Evolutionary conservation across 768 basidiomycete species (phyloP).

Genomic region (Trichaptum fuscoviolaceum): DNA sequence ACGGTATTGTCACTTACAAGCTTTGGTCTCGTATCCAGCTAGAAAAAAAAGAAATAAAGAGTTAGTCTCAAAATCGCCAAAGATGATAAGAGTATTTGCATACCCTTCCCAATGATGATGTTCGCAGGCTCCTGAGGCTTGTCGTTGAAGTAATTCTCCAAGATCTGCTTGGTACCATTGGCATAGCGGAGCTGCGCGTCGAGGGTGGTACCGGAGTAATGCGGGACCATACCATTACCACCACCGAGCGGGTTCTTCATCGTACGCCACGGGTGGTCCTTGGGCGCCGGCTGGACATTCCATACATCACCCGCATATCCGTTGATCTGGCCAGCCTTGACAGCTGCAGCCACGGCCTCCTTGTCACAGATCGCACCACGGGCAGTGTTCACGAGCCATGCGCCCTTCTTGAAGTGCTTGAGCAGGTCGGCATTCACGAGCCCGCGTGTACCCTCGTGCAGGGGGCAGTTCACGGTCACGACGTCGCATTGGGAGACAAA

Average conservation of each 20-base stretch:
- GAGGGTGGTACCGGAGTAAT: constrained; percentile 84
- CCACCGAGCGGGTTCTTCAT: constrained; percentile 76
- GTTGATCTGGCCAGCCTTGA: constrained; percentile 68
- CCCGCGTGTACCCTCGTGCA: constrained; percentile 79
- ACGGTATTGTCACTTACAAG: constrained; percentile 29
- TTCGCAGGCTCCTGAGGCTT: constrained; percentile 73
- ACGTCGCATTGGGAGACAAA: constrained; percentile 58
- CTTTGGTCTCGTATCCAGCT: constrained; percentile 35
- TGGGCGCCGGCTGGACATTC: constrained; percentile 84
- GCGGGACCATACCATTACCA: constrained; percentile 88
- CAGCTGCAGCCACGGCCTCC: constrained; percentile 70
- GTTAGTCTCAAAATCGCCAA: background rate
- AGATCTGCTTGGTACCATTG: constrained; percentile 59
- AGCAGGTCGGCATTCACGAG: constrained; percentile 80
- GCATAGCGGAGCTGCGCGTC: constrained; percentile 90
- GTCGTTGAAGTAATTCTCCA: constrained; percentile 59
- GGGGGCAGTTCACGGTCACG: constrained; percentile 82
- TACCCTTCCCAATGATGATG: constrained; percentile 71
- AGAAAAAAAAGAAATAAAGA: background rate
- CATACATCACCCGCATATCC: constrained; percentile 66
- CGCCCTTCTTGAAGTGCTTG: constrained; percentile 85
- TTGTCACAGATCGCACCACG: constrained; percentile 89
- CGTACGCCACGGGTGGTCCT: constrained; percentile 81
- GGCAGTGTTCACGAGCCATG: constrained; percentile 91
- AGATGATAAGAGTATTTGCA: constrained; percentile 18